Base-by-base conservation (phyloP, 257 asterid genomes). In the Jacaranda copaia region DNA sequence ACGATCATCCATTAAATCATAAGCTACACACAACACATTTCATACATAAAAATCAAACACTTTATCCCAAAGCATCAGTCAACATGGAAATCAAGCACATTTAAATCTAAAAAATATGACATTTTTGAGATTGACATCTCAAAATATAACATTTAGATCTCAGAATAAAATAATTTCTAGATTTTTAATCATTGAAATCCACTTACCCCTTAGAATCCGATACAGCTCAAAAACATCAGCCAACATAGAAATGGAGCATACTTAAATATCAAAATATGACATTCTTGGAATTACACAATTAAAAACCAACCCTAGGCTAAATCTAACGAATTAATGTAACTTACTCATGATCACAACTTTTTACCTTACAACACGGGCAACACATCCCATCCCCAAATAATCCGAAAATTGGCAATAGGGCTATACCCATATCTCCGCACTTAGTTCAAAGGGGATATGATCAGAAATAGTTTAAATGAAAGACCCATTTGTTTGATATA, bases 381-480 rank as follows among this genome's bases (percentile, higher is more conserved):
- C 19, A 52, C 5, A 42, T 5, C 8, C 46, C 52, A 65, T 15
- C 35, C 14, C 52, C 52, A 67, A 25, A 40, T 67, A 67, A 42
- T 67, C 40, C 58, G 46, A 45, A 25, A 20, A 68, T 18, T 35
- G 73, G 19, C 58, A 68, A 68, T 45, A 68, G 14, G 6, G 39
- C 36, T 19, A 18, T 19, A 6, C 63, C 63, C 63, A 18, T 59
- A 59, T 59, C 8, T 55, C 16, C 61, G 16, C 32, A 42, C 8
- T 42, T 42, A 42, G 5, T 42, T 6, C 8, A 42, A 42, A 42
- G 46, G 5, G 32, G 32, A 25, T 25, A 25, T 25, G 32, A 4
- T 42, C 46, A 42, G 6, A 42, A 42, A 42, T 3, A 42, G 46
- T 42, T 42, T 3, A 5, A 42, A 5, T 42, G 8, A 42, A 8